Base-by-base conservation (phyloP, 139 green algal genomes). In the Chlorella sp. region DNA sequence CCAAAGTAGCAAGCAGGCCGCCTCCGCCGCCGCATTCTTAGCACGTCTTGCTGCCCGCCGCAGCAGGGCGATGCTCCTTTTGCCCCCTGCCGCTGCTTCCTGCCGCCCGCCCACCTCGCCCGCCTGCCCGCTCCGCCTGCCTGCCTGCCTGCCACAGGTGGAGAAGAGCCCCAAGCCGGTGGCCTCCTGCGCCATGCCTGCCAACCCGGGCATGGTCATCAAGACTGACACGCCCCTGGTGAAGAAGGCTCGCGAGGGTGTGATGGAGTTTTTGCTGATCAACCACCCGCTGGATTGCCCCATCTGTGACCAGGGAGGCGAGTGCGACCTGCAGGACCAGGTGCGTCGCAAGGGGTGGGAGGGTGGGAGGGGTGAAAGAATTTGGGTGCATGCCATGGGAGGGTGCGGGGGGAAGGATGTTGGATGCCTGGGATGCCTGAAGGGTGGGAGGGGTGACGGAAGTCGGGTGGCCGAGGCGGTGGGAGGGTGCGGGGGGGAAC, bases 261-360 rank as follows among this genome's bases (percentile, higher is more conserved):
- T 99, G 37, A 99, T 99, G 98, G 98, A 99, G 96, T 99, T 99
- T 81, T 92, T 99, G 90, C 95, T 99, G 91, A 97, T 98, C 91
- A 99, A 99, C 92, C 98, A 99, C 92, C 98, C 98, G 24, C 95
- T 99, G 84, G 98, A 99, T 88, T 99, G 98, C 94, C 98, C 98
- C 82, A 99, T 99, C 90, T 99, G 98, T 93, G 98, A 99, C 91
- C 98, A 99, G 92, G 98, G 98, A 76, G 98, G 98, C 42, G 98
- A 99, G 95, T 99, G 98, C 89, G 98, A 99, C 94, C 92, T 99
- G 90, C 98, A 99, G 92, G 97, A 98, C 82, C 92, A 96, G 93
- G 94, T 94, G 68, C 21, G 77, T 30, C 3, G 32, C 0, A 22
- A 66, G 28, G 11, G 19, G 19, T 18, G 18, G 60, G 57, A 24